Evolutionary conservation across 129 eudicot genomes (phyloP).

Genomic region (Flaveria bidentis): DNA sequence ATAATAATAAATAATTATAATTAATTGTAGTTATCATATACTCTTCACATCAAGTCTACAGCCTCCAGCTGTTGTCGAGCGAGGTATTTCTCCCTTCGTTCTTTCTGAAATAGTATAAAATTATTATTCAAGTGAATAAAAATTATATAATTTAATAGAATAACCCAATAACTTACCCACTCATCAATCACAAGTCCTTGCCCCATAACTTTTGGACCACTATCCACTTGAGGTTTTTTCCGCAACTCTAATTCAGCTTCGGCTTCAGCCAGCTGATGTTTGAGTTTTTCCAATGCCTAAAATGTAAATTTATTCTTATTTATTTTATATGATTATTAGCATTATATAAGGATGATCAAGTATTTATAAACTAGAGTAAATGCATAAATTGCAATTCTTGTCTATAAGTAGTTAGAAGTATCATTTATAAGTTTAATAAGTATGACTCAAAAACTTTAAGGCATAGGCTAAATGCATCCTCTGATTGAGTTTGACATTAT

Average conservation of each 20-base stretch:
- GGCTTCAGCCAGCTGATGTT: conserved; percentile 76
- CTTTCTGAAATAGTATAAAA: conserved; percentile 48
- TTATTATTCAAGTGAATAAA: neutral
- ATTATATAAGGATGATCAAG: too few relatives aligned
- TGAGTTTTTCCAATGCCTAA: conserved; percentile 67
- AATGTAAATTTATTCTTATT: conserved; percentile 1
- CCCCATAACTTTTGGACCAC: conserved; percentile 49
- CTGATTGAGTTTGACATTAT: too few relatives aligned
- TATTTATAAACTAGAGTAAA: too few relatives aligned
- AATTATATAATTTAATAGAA: neutral
- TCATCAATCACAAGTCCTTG: conserved; percentile 78
- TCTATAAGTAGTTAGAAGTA: too few relatives aligned
- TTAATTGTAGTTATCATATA: neutral
- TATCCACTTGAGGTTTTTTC: conserved; percentile 62
- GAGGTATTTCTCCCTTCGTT: conserved; percentile 85
- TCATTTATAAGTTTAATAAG: too few relatives aligned
- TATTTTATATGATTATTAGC: neutral
- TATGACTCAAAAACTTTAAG: too few relatives aligned
- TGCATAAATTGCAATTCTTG: too few relatives aligned
- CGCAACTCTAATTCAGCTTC: conserved; percentile 63
- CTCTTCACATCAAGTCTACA: conserved; percentile 52
- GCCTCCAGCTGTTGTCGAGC: conserved; percentile 80
- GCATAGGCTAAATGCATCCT: too few relatives aligned
- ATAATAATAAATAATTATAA: neutral
- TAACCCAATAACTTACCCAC: conserved; percentile 56